Base-by-base conservation (phyloP, 768 basidiomycete genomes). In the Lactifluus piperatus region DNA sequence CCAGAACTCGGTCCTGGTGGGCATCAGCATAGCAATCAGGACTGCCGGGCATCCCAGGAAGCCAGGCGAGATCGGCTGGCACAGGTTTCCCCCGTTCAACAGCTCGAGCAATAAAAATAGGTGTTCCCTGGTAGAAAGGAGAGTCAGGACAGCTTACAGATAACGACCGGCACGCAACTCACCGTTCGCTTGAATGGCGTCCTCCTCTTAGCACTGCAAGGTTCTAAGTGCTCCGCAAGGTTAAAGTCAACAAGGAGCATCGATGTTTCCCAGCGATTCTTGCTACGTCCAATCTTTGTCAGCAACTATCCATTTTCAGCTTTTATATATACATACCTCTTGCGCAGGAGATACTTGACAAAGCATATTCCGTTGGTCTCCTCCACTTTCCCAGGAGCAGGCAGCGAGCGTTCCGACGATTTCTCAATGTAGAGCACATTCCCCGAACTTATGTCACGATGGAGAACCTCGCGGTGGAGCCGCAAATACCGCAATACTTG, bases 81-180 rank as follows among this genome's bases (percentile, higher is more conserved):
- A 52, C 29, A 44, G 52, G 52, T 16, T 18, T n/a, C 14, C 51
- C 51, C 18, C 29, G 52, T n/a, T 54, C 41, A 54, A 54, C 51
- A 41, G 37, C 52, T 44, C 29, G 41, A 1, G 52, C 16, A 9
- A 51, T 51, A 16, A 51, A 51, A 20, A 51, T 24, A 51, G 50
- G 50, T 16, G 50, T 51, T 24, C 50, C 50, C 50, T 51, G 34
- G 20, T 51, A 51, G n/a, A 51, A 51, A 37, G 4, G 20, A 7
- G 34, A 37, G 20, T 37, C 16, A 51, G 34, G 10, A 22, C 6
- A 24, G 34, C 50, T 51, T 11, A 51, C 8, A 11, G 3, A 51
- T 37, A 37, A 43, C 29, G 34, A 37, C 24, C 10, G 7, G 10
- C 41, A 44, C n/a, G 13, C 52, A 54, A 44, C 52, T 44, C 52